Conservation (phyloP, 345 rosid species). For the Trapa incisa region DNA sequence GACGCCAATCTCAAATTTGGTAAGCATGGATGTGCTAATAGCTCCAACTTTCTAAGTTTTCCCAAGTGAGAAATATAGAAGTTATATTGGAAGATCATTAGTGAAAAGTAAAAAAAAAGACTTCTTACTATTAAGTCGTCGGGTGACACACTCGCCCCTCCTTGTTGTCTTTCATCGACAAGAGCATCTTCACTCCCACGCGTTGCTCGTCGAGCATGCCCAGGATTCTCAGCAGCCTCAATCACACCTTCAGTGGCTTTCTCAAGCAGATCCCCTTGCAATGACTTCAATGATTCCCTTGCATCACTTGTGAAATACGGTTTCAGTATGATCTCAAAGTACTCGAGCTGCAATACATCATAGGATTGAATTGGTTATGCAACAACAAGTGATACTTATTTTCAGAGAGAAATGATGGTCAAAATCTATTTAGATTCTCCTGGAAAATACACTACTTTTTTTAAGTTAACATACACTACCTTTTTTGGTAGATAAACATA, state of each 20-base stretch:
- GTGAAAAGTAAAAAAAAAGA: neutral
- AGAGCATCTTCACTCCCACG: constrained; percentile 90
- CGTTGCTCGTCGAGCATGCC: constrained; percentile 67
- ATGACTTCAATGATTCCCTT: constrained; percentile 59
- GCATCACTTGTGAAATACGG: constrained; percentile 75
- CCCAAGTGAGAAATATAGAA: neutral
- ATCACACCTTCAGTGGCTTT: constrained; percentile 68
- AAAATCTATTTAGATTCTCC: neutral
- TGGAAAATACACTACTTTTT: neutral
- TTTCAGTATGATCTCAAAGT: constrained; percentile 71
- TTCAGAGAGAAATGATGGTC: neutral
- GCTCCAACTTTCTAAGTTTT: neutral
- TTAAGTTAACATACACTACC: too few relatives aligned
- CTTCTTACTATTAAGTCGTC: constrained; percentile 82
- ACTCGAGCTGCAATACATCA: constrained; percentile 72
- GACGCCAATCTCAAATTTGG: neutral
- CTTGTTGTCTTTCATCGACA: constrained; percentile 73
- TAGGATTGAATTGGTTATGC: constrained; percentile 4
- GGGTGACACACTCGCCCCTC: constrained; percentile 64
- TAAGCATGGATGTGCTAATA: neutral
- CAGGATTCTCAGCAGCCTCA: constrained; percentile 55
- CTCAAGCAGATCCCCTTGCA: constrained; percentile 79
- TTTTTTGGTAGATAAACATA: too few relatives aligned
- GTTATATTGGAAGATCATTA: neutral
- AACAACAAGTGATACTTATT: neutral